These are phyloP conservation scores for Fusarium zealandicum DNA, from an alignment of 2,329 filamentous ascomycete genomes.

Conservation along the genomic window DNA sequence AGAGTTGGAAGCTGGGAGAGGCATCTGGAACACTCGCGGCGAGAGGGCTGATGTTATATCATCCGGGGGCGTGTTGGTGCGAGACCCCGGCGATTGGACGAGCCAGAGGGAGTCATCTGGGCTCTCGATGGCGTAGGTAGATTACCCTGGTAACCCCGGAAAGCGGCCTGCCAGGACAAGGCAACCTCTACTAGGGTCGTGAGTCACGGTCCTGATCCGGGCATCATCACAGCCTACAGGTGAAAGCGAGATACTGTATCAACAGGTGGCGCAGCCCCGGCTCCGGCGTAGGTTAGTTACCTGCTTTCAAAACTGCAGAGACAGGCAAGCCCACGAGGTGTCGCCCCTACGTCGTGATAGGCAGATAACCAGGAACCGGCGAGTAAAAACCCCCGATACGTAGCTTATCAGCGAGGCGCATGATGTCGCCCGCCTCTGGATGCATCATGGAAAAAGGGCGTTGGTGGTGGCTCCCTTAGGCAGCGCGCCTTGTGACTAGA, in stretches of 20 bases:
- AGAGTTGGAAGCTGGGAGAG: slow-evolving; percentile 31
- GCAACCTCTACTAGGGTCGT: slow-evolving; percentile 15
- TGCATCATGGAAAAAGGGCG: not conserved
- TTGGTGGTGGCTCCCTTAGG: slow-evolving; percentile 4
- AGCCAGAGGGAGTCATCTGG: slow-evolving; percentile 38
- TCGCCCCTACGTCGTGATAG: not conserved
- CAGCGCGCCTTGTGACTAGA: slow-evolving; percentile 26
- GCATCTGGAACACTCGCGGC: slow-evolving; percentile 31
- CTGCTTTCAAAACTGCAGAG: not conserved
- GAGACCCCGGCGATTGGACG: slow-evolving; percentile 31
- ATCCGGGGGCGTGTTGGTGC: slow-evolving; percentile 28
- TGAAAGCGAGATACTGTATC: not conserved
- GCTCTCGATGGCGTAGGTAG: slow-evolving; percentile 28
- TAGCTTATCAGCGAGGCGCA: slow-evolving; percentile 34
- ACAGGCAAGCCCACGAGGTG: not conserved
- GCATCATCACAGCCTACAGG: not conserved
- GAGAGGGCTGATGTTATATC: slow-evolving; percentile 36
- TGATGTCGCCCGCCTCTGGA: slow-evolving; percentile 11
- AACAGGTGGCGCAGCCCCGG: slow-evolving; percentile 25
- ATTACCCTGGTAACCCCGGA: slow-evolving; percentile 1
- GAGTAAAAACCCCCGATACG: not conserved
- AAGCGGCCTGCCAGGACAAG: slow-evolving; percentile 7
- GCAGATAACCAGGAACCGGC: slow-evolving; percentile 19
- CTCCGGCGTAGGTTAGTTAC: not conserved
- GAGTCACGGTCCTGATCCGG: slow-evolving; percentile 32